phyloP scores from a whole-genome alignment of 306 rosid genomes.

The Ammopiptanthus mongolicus region DNA sequence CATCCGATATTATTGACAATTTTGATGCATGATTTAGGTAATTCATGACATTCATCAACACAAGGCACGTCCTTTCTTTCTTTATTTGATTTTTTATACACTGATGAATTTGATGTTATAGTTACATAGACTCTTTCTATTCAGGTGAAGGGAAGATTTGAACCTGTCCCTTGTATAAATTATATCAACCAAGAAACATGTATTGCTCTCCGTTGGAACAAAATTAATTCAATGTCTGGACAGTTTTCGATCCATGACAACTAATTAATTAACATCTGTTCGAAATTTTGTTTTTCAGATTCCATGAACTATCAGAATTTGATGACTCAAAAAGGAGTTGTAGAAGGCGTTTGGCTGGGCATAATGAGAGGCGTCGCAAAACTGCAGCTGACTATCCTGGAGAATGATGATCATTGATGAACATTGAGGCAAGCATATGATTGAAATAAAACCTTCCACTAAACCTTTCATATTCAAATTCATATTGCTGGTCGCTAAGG shows the following conservation, averaged over 20 bases:
- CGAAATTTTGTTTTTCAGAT: conserved; percentile 40
- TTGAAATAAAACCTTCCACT: conserved; percentile 22
- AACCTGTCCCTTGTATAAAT: neutral
- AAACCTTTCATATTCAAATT: neutral
- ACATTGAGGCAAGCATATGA: conserved; percentile 24
- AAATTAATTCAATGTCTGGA: neutral
- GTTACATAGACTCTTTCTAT: neutral
- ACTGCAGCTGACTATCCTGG: conserved; percentile 43
- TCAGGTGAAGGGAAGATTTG: neutral
- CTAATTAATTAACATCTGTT: conserved; percentile 11
- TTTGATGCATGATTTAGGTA: neutral
- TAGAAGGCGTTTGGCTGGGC: conserved; percentile 84
- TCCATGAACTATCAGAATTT: conserved; percentile 68
- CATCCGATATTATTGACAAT: neutral
- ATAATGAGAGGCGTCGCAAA: conserved; percentile 83
- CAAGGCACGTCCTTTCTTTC: neutral
- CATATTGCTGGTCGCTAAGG: neutral
- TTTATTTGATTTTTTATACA: neutral
- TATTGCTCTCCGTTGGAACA: neutral
- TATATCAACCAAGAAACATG: neutral
- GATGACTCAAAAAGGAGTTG: conserved; percentile 82
- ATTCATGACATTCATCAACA: neutral
- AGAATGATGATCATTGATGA: conserved; percentile 37
- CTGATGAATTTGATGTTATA: neutral
- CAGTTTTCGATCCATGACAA: neutral